Conservation (phyloP, 225 moss, liverwort and hornwort species). For the Sphagnum tenellum region DNA sequence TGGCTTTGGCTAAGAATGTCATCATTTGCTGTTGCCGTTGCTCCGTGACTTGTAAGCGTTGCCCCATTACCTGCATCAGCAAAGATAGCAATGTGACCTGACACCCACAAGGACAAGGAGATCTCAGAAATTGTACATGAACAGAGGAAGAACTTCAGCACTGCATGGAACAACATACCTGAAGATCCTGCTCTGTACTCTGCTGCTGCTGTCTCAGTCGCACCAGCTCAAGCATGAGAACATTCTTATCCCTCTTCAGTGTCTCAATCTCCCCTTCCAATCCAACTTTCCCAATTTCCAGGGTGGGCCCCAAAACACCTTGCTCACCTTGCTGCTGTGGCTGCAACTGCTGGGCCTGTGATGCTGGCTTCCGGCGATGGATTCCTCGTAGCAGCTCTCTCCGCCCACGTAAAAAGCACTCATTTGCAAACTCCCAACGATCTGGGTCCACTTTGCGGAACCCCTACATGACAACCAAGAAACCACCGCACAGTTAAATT, state of each 20-base stretch:
- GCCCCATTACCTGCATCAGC: conserved; percentile 49
- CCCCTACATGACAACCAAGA: conserved; percentile 35
- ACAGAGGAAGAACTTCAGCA: not conserved
- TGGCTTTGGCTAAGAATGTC: conserved; percentile 69
- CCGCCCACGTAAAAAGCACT: conserved; percentile 81
- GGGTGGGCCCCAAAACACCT: conserved; percentile 50
- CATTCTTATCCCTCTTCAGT: conserved; percentile 84
- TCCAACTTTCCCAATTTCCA: conserved; percentile 95
- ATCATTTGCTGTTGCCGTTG: conserved; percentile 86
- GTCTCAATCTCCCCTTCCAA: conserved; percentile 86
- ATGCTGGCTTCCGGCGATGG: conserved; percentile 85
- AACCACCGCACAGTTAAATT: too few relatives aligned
- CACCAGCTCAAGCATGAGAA: conserved; percentile 88
- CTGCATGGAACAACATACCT: conserved; percentile 12
- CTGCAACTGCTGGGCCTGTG: conserved; percentile 42
- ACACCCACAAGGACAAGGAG: too few relatives aligned
- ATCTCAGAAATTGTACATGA: not conserved
- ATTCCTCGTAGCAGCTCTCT: conserved; percentile 64
- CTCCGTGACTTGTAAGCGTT: conserved; percentile 62
- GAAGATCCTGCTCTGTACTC: conserved; percentile 70
- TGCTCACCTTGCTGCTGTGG: conserved; percentile 34
- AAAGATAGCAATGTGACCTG: too few relatives aligned
- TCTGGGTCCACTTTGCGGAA: conserved; percentile 99
- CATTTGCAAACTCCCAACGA: conserved; percentile 99
- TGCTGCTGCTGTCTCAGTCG: conserved; percentile 79